Evolutionary conservation across 2,329 filamentous ascomycete species (phyloP).

Genomic region (Huntiella savannae): DNA sequence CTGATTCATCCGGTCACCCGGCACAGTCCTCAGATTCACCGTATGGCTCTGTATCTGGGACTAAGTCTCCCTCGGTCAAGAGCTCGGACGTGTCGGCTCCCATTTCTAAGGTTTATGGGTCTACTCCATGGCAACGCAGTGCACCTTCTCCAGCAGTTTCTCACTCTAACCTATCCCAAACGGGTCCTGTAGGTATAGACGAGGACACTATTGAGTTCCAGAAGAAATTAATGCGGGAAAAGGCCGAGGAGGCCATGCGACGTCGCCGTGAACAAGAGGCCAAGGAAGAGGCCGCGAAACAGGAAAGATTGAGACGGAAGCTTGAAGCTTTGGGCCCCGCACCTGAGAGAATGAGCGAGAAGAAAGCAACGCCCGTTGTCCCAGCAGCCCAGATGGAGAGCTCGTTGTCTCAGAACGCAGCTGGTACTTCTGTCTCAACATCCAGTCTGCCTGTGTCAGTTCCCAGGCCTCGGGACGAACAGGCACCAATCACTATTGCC

Average conservation of each 20-base stretch:
- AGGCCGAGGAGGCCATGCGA: constrained; percentile 49
- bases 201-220: constrained; percentile 43
- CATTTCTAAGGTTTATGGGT: not conserved
- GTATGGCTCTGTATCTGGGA: not conserved
- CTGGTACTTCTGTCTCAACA: not conserved
- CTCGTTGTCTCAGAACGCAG: not conserved
- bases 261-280: constrained; percentile 49
- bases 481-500: not conserved
- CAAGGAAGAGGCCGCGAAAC: constrained; percentile 50
- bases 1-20: not conserved
- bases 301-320: constrained; percentile 53
- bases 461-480: not conserved
- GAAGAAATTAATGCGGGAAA: constrained; percentile 55
- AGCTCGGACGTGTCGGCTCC: not conserved
- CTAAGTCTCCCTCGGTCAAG: constrained; percentile 1
- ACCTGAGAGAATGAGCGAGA: constrained; percentile 38
- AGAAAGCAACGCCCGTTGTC: constrained; percentile 24
- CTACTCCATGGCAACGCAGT: not conserved
- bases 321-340: constrained; percentile 49
- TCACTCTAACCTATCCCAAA: not conserved
- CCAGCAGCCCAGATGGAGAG: constrained; percentile 2
- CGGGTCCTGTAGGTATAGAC: constrained; percentile 4
- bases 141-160: not conserved
- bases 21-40: too few relatives aligned
- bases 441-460: not conserved